Evolutionary conservation across 2,329 filamentous ascomycete species (phyloP).

Genomic region (Colletotrichum zoysiae): DNA sequence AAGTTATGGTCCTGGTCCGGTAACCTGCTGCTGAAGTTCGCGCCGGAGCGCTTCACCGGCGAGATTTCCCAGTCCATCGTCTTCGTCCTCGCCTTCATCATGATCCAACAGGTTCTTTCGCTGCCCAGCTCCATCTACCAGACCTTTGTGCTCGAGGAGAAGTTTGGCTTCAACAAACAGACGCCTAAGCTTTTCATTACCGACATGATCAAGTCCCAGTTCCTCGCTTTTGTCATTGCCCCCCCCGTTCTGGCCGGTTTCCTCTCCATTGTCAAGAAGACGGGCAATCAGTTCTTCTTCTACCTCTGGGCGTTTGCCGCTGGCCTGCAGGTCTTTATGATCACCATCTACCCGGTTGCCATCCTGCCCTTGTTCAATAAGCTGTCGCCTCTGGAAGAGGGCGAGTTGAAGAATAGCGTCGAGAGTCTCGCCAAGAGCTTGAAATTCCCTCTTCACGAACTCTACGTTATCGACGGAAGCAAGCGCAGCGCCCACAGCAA

Average conservation of each 20-base stretch:
- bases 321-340: constrained; percentile 90
- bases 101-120: constrained; percentile 83
- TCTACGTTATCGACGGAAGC: constrained; percentile 94
- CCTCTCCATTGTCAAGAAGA: constrained; percentile 93
- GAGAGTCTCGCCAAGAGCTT: constrained; percentile 86
- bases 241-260: constrained; percentile 92
- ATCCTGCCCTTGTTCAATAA: constrained; percentile 99
- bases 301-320: constrained; percentile 96
- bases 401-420: constrained; percentile 87
- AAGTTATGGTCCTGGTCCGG: constrained; percentile 91
- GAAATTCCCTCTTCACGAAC: constrained; percentile 90
- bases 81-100: constrained; percentile 89
- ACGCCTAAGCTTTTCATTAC: constrained; percentile 88
- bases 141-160: constrained; percentile 95
- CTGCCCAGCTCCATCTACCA: constrained; percentile 90
- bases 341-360: constrained; percentile 94
- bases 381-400: constrained; percentile 89
- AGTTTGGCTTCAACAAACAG: constrained; percentile 99
- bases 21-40: constrained; percentile 77
- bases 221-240: constrained; percentile 82
- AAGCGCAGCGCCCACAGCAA: constrained; percentile 91
- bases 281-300: constrained; percentile 95
- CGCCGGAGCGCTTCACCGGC: constrained; percentile 83
- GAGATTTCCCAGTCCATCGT: constrained; percentile 95
- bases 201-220: constrained; percentile 92